These are phyloP conservation scores for Aspergillus tubingensis DNA, from an alignment of 2,329 filamentous ascomycete genomes.

Conservation along the genomic window DNA sequence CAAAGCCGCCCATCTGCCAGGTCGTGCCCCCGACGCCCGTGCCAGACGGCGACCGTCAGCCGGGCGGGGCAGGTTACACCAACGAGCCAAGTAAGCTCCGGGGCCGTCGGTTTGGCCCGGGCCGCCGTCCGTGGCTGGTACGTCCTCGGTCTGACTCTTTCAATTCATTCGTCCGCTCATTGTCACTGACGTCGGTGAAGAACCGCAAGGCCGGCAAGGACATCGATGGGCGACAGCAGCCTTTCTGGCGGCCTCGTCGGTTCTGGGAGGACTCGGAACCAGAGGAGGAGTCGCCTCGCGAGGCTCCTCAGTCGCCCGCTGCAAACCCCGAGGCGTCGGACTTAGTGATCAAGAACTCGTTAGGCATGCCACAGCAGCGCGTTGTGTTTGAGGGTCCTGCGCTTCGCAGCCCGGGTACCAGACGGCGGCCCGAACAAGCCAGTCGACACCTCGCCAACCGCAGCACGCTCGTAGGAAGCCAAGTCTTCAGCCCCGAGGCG, in stretches of 20 bases:
- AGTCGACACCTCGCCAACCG: conserved; percentile 32
- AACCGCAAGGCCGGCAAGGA: conserved; percentile 47
- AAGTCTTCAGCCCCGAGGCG: conserved; percentile 27
- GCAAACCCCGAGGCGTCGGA: conserved; percentile 24
- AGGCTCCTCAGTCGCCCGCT: not conserved
- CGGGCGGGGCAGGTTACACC: conserved; percentile 19
- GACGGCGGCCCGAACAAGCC: conserved; percentile 27
- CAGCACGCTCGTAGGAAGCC: conserved; percentile 33
- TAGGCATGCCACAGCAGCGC: conserved; percentile 56
- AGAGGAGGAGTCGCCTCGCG: conserved; percentile 36
- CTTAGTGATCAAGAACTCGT: conserved; percentile 57
- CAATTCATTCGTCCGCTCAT: conserved; percentile 38
- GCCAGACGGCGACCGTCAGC: conserved; percentile 46
- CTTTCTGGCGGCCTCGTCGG: conserved; percentile 64
- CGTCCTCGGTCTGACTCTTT: conserved; percentile 46
- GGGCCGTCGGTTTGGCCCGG: conserved; percentile 37
- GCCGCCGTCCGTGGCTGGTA: conserved; percentile 40
- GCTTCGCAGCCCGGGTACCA: conserved; percentile 35
- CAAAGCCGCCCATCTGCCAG: conserved; percentile 58
- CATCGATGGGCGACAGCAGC: conserved; percentile 55
- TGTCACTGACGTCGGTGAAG: conserved; percentile 44
- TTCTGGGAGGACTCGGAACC: conserved; percentile 61
- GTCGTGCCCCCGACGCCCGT: conserved; percentile 57
- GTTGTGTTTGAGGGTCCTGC: conserved; percentile 46
- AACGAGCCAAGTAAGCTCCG: conserved; percentile 25